Evolutionary conservation across 2,329 filamentous ascomycete species (phyloP), one percentile per base, ranked within the genome.

Genomic region (Monilinia vaccinii-corymbosi): DNA sequence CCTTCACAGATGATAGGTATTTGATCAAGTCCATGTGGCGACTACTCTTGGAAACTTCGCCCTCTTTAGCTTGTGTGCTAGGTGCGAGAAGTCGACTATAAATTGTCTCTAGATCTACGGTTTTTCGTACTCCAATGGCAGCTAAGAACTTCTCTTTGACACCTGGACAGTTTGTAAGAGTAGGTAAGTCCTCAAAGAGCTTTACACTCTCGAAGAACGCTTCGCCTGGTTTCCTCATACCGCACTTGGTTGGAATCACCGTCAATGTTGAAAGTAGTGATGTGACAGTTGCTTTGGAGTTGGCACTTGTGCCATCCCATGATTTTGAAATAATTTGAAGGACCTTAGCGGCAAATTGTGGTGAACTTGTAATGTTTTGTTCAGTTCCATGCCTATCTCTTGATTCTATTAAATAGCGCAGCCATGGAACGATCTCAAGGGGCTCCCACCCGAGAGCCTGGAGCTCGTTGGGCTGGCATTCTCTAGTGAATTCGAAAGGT

Each of bases 11-110:
- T 13, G 93, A 84, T 47, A 99, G 81, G 68, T 99, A 99, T 68
- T 91, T 93, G 73, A 99, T 91, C 31, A 99, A 78, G 71, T 99
- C 93, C 62, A 96, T 85, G 71, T 97, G 93, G 61, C 91, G 97
- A 89, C 90, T 96, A 62, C 80, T 81, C 25, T 76, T 75, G 25
- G 77, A 78, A 42, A 74, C 75, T 31, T 81, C 80, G 23, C 75
- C 73, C 23, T 72, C 70, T n/a, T 78, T 77, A 11, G 72, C 73
- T 16, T 79, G 76, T 0, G 77, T 70, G 0, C 84, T 78, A 18
- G 81, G 79, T 56, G 81, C 85, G 66, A 97, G 81, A 47, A 99
- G 80, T 48, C 93, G 83, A 28, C 89, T 88, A 69, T 99, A 97
- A 34, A 99, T 95, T 34, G 95, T 93, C 36, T 91, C 91, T 2